phyloP scores from a whole-genome alignment of 2,329 filamentous ascomycete species.

The Fusarium abutilonis region DNA sequence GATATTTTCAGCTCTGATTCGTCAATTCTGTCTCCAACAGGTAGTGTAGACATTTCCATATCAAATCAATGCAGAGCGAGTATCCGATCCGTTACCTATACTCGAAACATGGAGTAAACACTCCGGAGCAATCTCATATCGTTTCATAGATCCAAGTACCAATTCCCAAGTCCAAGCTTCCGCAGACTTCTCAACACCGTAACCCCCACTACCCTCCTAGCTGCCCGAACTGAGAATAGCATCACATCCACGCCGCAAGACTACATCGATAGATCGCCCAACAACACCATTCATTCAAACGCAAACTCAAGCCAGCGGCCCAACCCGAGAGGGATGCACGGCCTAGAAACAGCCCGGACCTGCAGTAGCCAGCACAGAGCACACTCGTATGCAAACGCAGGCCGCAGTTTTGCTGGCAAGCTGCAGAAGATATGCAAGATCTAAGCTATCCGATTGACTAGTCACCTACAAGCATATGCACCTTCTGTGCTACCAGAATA shows the following conservation, averaged over 20 bases:
- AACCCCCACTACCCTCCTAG: no score
- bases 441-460: constrained; percentile 18
- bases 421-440: not conserved
- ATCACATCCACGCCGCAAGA: not conserved
- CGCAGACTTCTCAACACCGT: not conserved
- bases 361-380: constrained; percentile 32
- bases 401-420: no score
- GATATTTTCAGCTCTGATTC: not conserved
- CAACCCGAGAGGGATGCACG: not conserved
- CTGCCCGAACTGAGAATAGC: not conserved
- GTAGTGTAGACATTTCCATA: not conserved
- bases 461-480: not conserved
- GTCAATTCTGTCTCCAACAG: not conserved
- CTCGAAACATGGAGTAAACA: no score
- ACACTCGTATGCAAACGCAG: not conserved
- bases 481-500: not conserved
- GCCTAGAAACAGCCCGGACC: constrained; percentile 26
- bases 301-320: constrained; percentile 1
- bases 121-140: no score
- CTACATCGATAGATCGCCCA: not conserved
- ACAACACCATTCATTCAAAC: not conserved
- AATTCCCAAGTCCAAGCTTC: not conserved
- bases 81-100: not conserved
- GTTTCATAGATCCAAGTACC: not conserved
- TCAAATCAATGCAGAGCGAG: not conserved